Conservation (phyloP, 495 filamentous ascomycete genomes). For the Trichoderma virens region DNA sequence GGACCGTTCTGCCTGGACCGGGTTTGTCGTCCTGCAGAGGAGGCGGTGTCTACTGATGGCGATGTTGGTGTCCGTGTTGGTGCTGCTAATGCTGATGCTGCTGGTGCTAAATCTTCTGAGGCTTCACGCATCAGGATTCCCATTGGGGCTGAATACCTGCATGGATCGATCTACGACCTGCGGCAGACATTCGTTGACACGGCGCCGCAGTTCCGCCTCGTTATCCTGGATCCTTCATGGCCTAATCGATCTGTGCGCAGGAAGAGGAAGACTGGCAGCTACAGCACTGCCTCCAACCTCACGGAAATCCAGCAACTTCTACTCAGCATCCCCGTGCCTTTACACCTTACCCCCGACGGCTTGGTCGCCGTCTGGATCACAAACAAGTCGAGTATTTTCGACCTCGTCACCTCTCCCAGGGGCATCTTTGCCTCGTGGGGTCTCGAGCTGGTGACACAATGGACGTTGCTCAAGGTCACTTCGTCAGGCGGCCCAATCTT, state of each 20-base stretch:
- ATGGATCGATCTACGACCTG: slow-evolving; percentile 32
- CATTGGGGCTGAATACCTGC: slow-evolving; percentile 21
- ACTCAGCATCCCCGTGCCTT: slow-evolving; percentile 43
- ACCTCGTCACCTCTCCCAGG: slow-evolving; percentile 43
- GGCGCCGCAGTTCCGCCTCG: slow-evolving; percentile 58
- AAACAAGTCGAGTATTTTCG: slow-evolving; percentile 57
- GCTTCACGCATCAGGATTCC: slow-evolving; percentile 4
- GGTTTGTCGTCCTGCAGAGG: slow-evolving; percentile 5
- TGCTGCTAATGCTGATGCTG: not conserved
- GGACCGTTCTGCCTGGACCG: slow-evolving; percentile 42
- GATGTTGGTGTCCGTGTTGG: not conserved
- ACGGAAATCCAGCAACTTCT: slow-evolving; percentile 37
- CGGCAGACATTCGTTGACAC: slow-evolving; percentile 22
- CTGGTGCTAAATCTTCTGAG: not conserved
- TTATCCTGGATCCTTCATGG: slow-evolving; percentile 92
- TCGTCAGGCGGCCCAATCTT: slow-evolving; percentile 59
- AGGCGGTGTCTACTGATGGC: not conserved
- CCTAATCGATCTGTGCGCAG: slow-evolving; percentile 79
- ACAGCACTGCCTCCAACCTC: slow-evolving; percentile 44
- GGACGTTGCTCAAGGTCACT: slow-evolving; percentile 88
- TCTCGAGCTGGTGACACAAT: slow-evolving; percentile 66
- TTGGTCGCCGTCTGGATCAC: slow-evolving; percentile 82
- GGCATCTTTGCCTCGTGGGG: slow-evolving; percentile 56
- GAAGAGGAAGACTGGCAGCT: slow-evolving; percentile 50
- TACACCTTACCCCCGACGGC: slow-evolving; percentile 45